These are phyloP conservation scores for Diaporthe longicolla DNA, from an alignment of 2,329 filamentous ascomycete species.

Conservation along the genomic window DNA sequence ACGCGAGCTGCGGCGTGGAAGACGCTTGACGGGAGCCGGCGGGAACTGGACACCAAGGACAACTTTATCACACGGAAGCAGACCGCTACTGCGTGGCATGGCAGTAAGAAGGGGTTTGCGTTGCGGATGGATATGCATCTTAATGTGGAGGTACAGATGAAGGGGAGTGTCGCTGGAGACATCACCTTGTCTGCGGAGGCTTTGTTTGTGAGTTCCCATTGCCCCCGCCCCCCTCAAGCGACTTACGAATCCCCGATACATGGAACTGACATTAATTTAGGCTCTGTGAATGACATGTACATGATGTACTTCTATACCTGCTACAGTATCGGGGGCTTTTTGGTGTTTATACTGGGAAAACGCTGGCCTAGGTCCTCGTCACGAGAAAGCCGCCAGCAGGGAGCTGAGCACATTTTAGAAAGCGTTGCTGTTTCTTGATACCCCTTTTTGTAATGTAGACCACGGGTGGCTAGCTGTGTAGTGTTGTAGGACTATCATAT, in stretches of 20 bases:
- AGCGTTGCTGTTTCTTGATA: slow-evolving; percentile 16
- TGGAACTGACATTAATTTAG: not conserved
- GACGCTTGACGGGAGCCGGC: slow-evolving; percentile 23
- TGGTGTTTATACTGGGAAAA: not conserved
- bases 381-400: too few species aligned
- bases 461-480: not conserved
- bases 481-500: not conserved
- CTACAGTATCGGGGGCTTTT: not conserved
- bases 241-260: too few species aligned
- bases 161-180: slow-evolving; percentile 38
- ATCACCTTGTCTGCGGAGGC: slow-evolving; percentile 40
- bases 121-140: slow-evolving; percentile 37
- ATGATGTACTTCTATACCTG: not conserved
- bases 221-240: not conserved
- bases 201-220: slow-evolving; percentile 33
- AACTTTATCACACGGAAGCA: slow-evolving; percentile 29
- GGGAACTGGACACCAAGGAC: slow-evolving; percentile 31
- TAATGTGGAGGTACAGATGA: slow-evolving; percentile 38
- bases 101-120: slow-evolving; percentile 37
- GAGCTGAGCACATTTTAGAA: not conserved
- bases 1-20: slow-evolving; percentile 37
- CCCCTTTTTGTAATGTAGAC: not conserved
- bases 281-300: not conserved
- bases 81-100: slow-evolving; percentile 33
- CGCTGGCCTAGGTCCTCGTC: too few species aligned